Percentiles rank a stretch among this genome's conserved stretches.
These are phyloP conservation scores for Phaeophleospora eucalypticola DNA, from an alignment of 2,329 filamentous ascomycete genomes.

Conservation along the genomic window DNA sequence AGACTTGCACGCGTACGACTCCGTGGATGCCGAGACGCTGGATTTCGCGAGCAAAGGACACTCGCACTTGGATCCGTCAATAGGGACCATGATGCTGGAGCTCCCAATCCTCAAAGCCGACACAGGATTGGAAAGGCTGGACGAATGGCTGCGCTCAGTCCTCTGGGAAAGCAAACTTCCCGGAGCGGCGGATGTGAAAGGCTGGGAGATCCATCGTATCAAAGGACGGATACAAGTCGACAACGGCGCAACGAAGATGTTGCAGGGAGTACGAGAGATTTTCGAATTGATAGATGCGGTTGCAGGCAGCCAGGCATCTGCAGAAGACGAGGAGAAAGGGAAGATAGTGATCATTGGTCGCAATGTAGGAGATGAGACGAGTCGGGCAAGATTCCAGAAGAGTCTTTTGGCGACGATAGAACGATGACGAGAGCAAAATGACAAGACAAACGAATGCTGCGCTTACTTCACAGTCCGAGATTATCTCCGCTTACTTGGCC, in stretches of 20 bases:
- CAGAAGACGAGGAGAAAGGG: conserved; percentile 13
- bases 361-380: conserved; percentile 23
- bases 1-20: conserved; percentile 89
- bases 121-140: conserved; percentile 59
- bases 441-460: too few relatives aligned
- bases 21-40: conserved; percentile 61
- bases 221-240: conserved; percentile 72
- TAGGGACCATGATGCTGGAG: conserved; percentile 73
- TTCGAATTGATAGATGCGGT: conserved; percentile 77
- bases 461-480: too few relatives aligned
- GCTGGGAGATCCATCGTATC: conserved; percentile 79
- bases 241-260: conserved; percentile 65
- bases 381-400: conserved; percentile 21
- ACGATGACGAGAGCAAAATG: background rate
- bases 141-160: conserved; percentile 76
- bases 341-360: conserved; percentile 36
- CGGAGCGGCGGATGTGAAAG: conserved; percentile 8
- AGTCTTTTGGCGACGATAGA: conserved; percentile 19
- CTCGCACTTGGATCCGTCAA: conserved; percentile 85
- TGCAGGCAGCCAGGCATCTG: conserved; percentile 2
- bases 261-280: conserved; percentile 88
- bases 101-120: conserved; percentile 56
- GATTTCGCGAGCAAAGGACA: conserved; percentile 74
- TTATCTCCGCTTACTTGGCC: too few relatives aligned
- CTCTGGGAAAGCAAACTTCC: conserved; percentile 64